Percentiles rank a stretch among this genome's conserved stretches.
Conservation (phyloP, 257 asterid species). For the Jacaranda copaia region DNA sequence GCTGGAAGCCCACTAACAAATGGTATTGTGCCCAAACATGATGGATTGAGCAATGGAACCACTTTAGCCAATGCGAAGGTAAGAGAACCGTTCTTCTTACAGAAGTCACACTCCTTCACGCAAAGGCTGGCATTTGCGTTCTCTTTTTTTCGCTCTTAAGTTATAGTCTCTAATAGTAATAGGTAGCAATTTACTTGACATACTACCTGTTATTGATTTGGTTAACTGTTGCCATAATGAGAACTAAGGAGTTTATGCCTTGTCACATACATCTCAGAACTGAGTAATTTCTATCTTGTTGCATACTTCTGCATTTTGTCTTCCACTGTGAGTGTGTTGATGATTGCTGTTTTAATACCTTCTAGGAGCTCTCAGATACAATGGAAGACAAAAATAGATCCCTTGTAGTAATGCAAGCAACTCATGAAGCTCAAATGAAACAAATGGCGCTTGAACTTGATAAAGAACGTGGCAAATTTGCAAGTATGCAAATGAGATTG, state of each 20-base stretch:
- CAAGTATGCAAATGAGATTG: constrained; percentile 57
- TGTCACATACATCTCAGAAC: no score
- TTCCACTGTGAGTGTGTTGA: constrained; percentile 45
- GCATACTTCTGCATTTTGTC: background rate
- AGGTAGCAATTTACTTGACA: constrained; percentile 7
- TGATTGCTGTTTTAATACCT: constrained; percentile 54
- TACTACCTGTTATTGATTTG: constrained; percentile 24
- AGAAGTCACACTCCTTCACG: constrained; percentile 2
- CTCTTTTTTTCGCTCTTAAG: constrained; percentile 9
- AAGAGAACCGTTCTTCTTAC: constrained; percentile 31
- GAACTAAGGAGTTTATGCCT: background rate
- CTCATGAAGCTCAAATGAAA: constrained; percentile 70
- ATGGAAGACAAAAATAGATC: constrained; percentile 72
- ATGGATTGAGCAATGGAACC: constrained; percentile 71
- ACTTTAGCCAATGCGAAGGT: constrained; percentile 68
- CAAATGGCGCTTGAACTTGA: constrained; percentile 68
- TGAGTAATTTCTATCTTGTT: background rate
- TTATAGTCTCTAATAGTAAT: constrained; percentile 1
- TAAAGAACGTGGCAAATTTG: constrained; percentile 68
- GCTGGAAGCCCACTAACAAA: constrained; percentile 67
- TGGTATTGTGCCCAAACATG: constrained; percentile 56
- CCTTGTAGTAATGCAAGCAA: constrained; percentile 63
- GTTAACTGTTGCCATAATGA: constrained; percentile 10
- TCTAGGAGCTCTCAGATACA: constrained; percentile 83
- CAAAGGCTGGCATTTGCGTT: background rate